phyloP scores from a whole-genome alignment of 768 basidiomycete genomes.

The Lyophyllum decastes region DNA sequence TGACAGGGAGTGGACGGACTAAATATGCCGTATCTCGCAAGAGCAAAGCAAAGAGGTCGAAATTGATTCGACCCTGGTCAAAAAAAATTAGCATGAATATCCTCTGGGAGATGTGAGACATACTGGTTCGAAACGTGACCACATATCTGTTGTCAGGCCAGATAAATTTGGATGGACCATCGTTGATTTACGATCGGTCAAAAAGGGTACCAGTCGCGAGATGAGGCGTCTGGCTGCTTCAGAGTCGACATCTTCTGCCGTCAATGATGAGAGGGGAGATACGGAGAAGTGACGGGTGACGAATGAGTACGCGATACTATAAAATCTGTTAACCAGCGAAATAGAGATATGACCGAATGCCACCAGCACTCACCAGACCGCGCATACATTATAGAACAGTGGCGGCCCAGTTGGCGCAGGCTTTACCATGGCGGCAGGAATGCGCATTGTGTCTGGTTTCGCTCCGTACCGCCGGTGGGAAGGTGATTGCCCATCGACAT shows the following conservation, averaged over 20 bases:
- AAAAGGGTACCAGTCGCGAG: conserved; percentile 60
- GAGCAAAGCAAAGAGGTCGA: conserved; percentile 51
- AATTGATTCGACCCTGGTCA: conserved; percentile 34
- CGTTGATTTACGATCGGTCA: conserved; percentile 59
- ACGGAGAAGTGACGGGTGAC: conserved; percentile 60
- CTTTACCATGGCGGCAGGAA: conserved; percentile 48
- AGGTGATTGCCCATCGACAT: not conserved
- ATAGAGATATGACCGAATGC: not conserved
- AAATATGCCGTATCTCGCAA: conserved; percentile 56
- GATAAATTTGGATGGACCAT: conserved; percentile 51
- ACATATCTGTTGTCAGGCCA: conserved; percentile 59
- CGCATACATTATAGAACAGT: conserved; percentile 69
- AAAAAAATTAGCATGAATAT: not conserved
- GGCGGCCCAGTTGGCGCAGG: conserved; percentile 37
- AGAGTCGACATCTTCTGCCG: conserved; percentile 41
- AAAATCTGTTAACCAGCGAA: conserved; percentile 3
- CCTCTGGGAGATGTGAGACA: not conserved
- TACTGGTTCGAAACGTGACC: conserved; percentile 64
- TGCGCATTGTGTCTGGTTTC: conserved; percentile 43
- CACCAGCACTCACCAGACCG: conserved; percentile 56
- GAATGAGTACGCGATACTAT: conserved; percentile 71
- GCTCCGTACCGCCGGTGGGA: conserved; percentile 28
- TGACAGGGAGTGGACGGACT: conserved; percentile 49
- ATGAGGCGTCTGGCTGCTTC: conserved; percentile 50
- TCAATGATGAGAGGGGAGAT: conserved; percentile 53